Evolutionary conservation across 164 flowering plant species (phyloP), one percentile per base, ranked within the genome.

Genomic region (Nymphaea thermarum): DNA sequence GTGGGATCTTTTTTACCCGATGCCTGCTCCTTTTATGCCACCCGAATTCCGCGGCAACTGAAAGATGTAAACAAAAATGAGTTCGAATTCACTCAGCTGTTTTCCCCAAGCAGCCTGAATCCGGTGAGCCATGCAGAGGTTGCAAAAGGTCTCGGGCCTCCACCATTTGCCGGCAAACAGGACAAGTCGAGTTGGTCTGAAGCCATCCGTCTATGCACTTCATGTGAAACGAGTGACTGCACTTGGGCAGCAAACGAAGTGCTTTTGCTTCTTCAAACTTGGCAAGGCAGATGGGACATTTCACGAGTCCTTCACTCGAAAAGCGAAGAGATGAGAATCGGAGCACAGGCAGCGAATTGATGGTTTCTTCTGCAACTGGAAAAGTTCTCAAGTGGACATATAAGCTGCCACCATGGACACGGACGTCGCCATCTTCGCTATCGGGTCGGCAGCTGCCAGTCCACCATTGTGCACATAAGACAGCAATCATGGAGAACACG

Each of bases 1-100:
- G 92, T 0, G 90, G 74, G 44, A 96, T 90, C 73, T 93, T 93
- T 0, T 14, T 47, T 14, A 47, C 12, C 55, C 55, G 7, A 3
- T 47, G 55, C 55, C 4, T 47, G 5, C 10, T 45, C 10, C 55
- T 47, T 47, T 14, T 4, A 47, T 47, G 55, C 55, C 4, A 6
- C 55, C 55, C 36, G 36, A 25, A 25, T 25, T 25, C 36, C 36
- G 36, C 36, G 0, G 36, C 36, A 25, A 25, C 36, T 25, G 36
- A 25, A 25, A 25, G 36, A 25, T 25, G 36, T 25, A 25, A 25
- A 25, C 36, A 25, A 25, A 25, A 0, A 25, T 25, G 36, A 25
- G 36, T 25, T 25, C 36, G 36, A 25, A 25, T 25, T 25, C 36
- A 25, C 36, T 25, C 36, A 1, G 36, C 36, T 25, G 36, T 25